Evolutionary conservation across 164 flowering plant species (phyloP), one percentile per base, ranked within the genome.

Genomic region (Magnolia sinica): DNA sequence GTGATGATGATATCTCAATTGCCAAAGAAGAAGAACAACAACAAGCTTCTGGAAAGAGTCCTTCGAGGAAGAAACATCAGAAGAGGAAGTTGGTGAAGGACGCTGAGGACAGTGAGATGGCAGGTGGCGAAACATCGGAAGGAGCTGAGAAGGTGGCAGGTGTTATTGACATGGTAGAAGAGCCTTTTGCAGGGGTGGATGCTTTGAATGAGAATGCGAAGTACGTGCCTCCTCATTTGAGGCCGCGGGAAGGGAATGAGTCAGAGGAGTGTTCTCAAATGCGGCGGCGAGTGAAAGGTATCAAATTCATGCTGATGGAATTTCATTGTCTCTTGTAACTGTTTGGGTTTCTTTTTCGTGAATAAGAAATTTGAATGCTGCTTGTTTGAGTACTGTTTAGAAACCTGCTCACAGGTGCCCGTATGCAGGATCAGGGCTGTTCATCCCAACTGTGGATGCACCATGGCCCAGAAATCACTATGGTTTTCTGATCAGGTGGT

Each of bases 181-280:
- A 80, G 71, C 78, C 76, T 84, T 64, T 58, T 73, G 19, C 37
- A 8, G 74, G 70, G 67, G 77, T 63, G 11, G 29, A 83, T 65
- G 73, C 50, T 55, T 4, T 55, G 10, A 75, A 67, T 68, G 75
- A 27, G 22, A 78, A 64, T 76, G 83, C 73, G 49, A 91, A 87
- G 80, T 96, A 92, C 79, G 82, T 91, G 29, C 84, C 95, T 84
- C 99, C 98, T 64, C 96, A 91, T 76, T 79, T 91, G 79, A 91
- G 98, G 83, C 59, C 87, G 73, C 83, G n/a, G 55, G 79, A 73
- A 8, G 78, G 84, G 70, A 84, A 73, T 80, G 93, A 89, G 66
- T 84, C 90, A 14, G 90, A 84, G 77, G 97, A 93, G 80, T 63
- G 83, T 76, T 73, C 83, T 77, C 91, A 89, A 82, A 80, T 87